Conservation (phyloP, 176 grass and related monocot species). For the Triticum urartu region DNA sequence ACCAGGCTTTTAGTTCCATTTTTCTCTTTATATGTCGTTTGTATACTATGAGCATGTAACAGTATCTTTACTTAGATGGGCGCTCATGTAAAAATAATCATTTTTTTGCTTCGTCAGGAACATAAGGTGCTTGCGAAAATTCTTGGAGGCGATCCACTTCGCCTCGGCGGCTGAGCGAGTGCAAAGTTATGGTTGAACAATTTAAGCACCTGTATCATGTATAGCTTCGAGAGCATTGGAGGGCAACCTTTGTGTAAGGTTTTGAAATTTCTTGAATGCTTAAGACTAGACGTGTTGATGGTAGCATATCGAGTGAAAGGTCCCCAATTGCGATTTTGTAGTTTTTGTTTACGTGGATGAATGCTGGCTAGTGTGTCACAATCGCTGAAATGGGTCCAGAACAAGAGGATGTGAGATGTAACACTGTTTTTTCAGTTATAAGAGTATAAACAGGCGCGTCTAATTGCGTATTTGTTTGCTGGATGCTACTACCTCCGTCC, state of each 20-base stretch:
- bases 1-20: neutral
- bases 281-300: neutral
- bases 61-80: neutral
- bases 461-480: neutral
- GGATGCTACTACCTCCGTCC: neutral
- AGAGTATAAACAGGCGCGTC: neutral
- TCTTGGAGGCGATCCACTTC: neutral
- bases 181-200: neutral
- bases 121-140: neutral
- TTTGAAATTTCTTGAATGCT: neutral
- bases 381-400: neutral
- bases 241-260: neutral
- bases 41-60: neutral
- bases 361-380: neutral
- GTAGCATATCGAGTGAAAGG: neutral
- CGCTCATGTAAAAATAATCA: neutral
- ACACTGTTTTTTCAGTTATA: neutral
- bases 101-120: neutral
- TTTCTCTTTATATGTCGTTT: neutral
- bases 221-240: neutral
- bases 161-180: neutral
- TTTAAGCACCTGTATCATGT: neutral
- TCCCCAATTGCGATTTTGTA: neutral
- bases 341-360: neutral
- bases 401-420: neutral